These are phyloP conservation scores for Pezicula neosporulosa DNA, from an alignment of 2,329 filamentous ascomycete species.

Conservation along the genomic window DNA sequence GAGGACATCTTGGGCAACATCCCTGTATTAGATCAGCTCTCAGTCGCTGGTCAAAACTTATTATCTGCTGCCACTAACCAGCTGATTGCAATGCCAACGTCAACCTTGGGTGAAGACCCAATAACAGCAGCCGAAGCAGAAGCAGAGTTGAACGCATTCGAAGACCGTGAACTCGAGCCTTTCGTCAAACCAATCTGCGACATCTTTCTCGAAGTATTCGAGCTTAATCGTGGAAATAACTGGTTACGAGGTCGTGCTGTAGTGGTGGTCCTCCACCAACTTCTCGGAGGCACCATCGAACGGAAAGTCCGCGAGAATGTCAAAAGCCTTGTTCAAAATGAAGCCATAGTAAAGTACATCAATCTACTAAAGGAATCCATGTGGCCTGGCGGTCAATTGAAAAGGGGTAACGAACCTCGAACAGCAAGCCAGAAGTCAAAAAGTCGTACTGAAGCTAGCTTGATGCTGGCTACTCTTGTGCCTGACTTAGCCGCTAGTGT, in stretches of 20 bases:
- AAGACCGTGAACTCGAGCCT: constrained; percentile 83
- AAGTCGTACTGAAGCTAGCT: constrained; percentile 80
- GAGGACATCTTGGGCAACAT: constrained; percentile 97
- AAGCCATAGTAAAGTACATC: constrained; percentile 74
- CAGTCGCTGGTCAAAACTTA: constrained; percentile 86
- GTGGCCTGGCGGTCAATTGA: constrained; percentile 71
- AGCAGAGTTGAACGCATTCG: constrained; percentile 89
- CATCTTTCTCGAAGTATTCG: constrained; percentile 93
- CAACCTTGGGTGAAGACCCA: constrained; percentile 43
- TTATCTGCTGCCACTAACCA: constrained; percentile 72
- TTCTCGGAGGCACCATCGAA: constrained; percentile 94
- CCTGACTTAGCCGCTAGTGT: constrained; percentile 92
- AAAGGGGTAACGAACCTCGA: constrained; percentile 48
- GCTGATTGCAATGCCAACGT: constrained; percentile 52
- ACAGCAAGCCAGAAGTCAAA: constrained; percentile 71
- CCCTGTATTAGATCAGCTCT: constrained; percentile 90
- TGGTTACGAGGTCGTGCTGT: constrained; percentile 95
- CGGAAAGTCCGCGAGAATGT: constrained; percentile 88
- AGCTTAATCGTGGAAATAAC: constrained; percentile 91
- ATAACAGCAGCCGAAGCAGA: constrained; percentile 72
- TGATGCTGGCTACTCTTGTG: constrained; percentile 85
- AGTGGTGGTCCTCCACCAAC: constrained; percentile 92
- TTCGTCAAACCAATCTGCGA: constrained; percentile 99
- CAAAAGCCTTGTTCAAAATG: constrained; percentile 70
- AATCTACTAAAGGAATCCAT: constrained; percentile 69